A percentile compares a stretch with the other conserved stretches of the same genome.
Evolutionary conservation across 1,284 basidiomycete genomes (phyloP).

Genomic region (Flammula alnicola): DNA sequence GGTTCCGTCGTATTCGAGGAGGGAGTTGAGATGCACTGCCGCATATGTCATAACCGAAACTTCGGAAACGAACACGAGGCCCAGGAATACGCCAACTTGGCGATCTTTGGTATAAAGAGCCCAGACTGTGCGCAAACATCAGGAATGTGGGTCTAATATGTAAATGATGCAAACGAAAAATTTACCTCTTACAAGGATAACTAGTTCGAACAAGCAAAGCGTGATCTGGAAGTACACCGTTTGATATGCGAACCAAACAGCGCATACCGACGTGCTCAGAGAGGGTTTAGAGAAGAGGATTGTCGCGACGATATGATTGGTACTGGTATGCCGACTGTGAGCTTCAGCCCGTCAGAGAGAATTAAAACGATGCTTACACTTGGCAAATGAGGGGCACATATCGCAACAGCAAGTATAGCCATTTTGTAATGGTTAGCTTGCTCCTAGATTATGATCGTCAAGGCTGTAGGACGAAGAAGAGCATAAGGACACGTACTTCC

Average conservation of each 20-base stretch:
- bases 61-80: conserved; percentile 2
- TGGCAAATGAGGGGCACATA: conserved; percentile 11
- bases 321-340: too few species aligned
- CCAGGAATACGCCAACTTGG: conserved; percentile 10
- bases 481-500: conserved; percentile 10
- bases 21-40: neutral
- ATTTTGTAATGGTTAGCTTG: conserved; percentile 13
- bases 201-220: conserved; percentile 9
- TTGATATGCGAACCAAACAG: conserved; percentile 15
- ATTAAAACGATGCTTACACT: conserved; percentile 3
- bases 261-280: conserved; percentile 5
- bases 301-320: conserved; percentile 9
- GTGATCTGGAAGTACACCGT: conserved; percentile 5
- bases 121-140: conserved; percentile 10
- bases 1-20: conserved; percentile 12
- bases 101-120: conserved; percentile 11
- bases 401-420: conserved; percentile 13
- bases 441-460: conserved; percentile 8
- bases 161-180: neutral
- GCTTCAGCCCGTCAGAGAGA: too few species aligned
- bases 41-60: conserved; percentile 5
- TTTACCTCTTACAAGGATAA: conserved; percentile 14
- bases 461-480: neutral
- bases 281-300: conserved; percentile 11
- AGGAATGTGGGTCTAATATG: too few species aligned